These are phyloP conservation scores for Cercospora sp. DNA, from an alignment of 2,329 filamentous ascomycete genomes.

Conservation along the genomic window DNA sequence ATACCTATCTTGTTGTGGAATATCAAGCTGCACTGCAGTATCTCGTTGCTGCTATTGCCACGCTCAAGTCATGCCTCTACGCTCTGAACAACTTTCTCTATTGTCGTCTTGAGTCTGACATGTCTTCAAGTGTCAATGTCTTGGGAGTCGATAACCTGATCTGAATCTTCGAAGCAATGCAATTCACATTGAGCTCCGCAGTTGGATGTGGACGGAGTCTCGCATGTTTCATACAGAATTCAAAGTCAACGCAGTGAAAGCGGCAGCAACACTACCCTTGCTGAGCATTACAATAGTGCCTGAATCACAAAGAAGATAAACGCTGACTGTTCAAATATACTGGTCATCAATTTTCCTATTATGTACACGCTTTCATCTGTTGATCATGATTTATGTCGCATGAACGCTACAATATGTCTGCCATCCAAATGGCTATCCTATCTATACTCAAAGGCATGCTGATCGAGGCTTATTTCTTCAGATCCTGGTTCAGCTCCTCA, in stretches of 20 bases:
- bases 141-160: too few relatives aligned
- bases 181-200: background rate
- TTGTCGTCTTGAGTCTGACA: background rate
- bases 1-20: too few relatives aligned
- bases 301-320: too few relatives aligned
- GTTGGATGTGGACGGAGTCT: background rate
- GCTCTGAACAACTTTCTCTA: too few relatives aligned
- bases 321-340: background rate
- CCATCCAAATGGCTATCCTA: background rate
- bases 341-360: background rate
- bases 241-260: background rate
- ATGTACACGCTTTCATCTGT: background rate
- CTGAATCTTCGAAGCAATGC: background rate
- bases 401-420: constrained; percentile 2
- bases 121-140: background rate
- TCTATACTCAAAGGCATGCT: background rate
- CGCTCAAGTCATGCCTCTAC: too few relatives aligned
- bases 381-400: background rate
- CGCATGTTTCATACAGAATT: background rate
- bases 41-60: too few relatives aligned
- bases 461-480: constrained; percentile 15
- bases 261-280: background rate
- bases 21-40: too few relatives aligned
- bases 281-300: background rate
- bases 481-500: constrained; percentile 6